A percentile compares a stretch with the other conserved stretches of the same genome.
These are phyloP conservation scores for Cyanidiococcus yangmingshanensis DNA, from an alignment of 23 red algal genomes.

Conservation along the genomic window DNA sequence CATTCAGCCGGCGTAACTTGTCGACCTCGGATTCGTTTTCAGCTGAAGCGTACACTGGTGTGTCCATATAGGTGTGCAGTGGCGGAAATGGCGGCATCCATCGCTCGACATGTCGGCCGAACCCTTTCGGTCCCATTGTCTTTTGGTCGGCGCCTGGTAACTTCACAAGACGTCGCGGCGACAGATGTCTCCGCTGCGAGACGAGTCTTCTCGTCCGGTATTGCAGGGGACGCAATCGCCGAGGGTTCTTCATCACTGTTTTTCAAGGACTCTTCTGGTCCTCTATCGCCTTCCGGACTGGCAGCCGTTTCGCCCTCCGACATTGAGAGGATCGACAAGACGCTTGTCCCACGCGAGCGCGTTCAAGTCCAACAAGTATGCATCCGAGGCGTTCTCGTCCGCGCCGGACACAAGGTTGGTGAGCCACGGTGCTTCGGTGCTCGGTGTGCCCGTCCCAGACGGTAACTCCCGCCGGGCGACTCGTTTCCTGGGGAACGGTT, in stretches of 20 bases:
- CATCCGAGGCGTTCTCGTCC: background rate
- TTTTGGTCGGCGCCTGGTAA: no score
- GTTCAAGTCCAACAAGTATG: background rate
- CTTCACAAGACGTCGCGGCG: no score
- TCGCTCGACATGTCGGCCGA: background rate
- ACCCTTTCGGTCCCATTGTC: no score
- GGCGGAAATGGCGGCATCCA: slow-evolving; percentile 19
- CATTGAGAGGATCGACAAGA: background rate
- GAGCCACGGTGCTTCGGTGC: background rate
- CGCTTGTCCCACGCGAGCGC: background rate
- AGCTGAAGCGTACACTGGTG: background rate
- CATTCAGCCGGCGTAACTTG: slow-evolving; percentile 1
- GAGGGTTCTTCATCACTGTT: no score
- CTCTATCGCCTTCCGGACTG: no score
- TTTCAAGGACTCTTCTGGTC: no score
- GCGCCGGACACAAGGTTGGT: background rate
- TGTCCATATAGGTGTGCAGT: slow-evolving; percentile 21
- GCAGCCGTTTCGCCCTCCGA: no score
- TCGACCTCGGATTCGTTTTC: background rate
- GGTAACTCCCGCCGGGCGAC: background rate
- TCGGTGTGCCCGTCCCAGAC: background rate
- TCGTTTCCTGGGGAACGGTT: background rate
- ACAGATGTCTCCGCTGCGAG: background rate
- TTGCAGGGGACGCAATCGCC: background rate
- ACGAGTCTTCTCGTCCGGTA: background rate